Conservation (phyloP, 352 stramenopile species). For the Thalassiosira oceanica region DNA sequence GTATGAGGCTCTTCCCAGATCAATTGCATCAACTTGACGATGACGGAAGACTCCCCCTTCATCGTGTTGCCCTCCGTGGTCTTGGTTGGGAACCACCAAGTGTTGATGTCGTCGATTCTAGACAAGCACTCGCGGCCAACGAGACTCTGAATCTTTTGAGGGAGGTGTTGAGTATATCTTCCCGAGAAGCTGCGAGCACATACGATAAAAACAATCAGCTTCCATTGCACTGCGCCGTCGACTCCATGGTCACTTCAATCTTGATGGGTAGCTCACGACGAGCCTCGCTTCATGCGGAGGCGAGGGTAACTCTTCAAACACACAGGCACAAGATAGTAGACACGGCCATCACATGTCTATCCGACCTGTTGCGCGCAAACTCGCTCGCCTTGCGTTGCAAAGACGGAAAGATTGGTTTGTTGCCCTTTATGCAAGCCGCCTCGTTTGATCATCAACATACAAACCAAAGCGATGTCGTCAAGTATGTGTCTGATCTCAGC, state of each 20-base stretch:
- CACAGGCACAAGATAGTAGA: conserved; percentile 24
- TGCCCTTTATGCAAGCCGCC: conserved; percentile 69
- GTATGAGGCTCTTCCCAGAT: conserved; percentile 51
- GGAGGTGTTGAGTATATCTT: conserved; percentile 27
- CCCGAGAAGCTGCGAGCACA: conserved; percentile 3
- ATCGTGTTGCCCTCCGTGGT: conserved; percentile 51
- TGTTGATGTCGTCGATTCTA: conserved; percentile 11
- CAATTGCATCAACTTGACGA: conserved; percentile 51
- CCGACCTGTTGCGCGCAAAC: conserved; percentile 49
- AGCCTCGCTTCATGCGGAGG: conserved; percentile 33
- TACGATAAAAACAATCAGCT: conserved; percentile 45
- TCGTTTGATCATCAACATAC: conserved; percentile 5
- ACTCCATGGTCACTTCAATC: conserved; percentile 53
- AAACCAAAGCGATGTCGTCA: conserved; percentile 3
- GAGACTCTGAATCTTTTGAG: conserved; percentile 36
- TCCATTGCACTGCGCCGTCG: conserved; percentile 60
- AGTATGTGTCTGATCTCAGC: conserved; percentile 35
- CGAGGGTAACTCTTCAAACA: conserved; percentile 25
- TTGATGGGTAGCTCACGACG: conserved; percentile 30
- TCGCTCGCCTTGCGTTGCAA: conserved; percentile 41
- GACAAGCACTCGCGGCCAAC: conserved; percentile 8
- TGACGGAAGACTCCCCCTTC: conserved; percentile 52
- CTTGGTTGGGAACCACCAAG: conserved; percentile 32
- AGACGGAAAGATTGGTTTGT: conserved; percentile 57
- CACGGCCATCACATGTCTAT: conserved; percentile 39